Conservation (phyloP, 2,329 filamentous ascomycete genomes). For the Neurospora crassa region DNA sequence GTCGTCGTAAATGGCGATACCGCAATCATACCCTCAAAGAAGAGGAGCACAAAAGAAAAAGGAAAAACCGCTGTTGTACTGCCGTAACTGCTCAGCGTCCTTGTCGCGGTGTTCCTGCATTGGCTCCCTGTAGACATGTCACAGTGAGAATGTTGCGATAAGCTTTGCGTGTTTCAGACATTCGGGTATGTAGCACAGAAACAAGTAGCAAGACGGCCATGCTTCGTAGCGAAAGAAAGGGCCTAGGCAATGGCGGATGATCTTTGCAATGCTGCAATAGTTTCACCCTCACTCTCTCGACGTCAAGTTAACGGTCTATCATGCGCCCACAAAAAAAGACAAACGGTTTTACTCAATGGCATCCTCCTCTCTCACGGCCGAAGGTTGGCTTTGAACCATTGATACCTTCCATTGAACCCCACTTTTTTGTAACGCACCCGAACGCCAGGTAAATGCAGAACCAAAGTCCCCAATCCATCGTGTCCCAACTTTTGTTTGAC, state of each 20-base stretch:
- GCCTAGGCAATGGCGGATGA: background rate
- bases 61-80: background rate
- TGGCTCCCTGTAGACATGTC: background rate
- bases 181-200: background rate
- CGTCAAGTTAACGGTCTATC: background rate
- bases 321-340: background rate
- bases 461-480: background rate
- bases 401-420: background rate
- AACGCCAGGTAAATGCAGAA: background rate
- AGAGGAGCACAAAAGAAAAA: background rate
- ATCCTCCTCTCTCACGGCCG: background rate
- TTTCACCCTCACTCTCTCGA: background rate
- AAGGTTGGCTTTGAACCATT: background rate
- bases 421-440: background rate
- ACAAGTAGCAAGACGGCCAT: background rate
- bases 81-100: background rate
- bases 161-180: background rate
- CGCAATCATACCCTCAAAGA: background rate
- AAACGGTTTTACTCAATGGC: background rate
- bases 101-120: background rate
- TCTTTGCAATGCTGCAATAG: background rate
- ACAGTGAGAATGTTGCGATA: background rate
- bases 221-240: background rate
- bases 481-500: background rate
- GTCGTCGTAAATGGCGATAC: background rate